These are phyloP conservation scores for Phytopythium vexans DNA, from an alignment of 352 stramenopile species.

Conservation along the genomic window DNA sequence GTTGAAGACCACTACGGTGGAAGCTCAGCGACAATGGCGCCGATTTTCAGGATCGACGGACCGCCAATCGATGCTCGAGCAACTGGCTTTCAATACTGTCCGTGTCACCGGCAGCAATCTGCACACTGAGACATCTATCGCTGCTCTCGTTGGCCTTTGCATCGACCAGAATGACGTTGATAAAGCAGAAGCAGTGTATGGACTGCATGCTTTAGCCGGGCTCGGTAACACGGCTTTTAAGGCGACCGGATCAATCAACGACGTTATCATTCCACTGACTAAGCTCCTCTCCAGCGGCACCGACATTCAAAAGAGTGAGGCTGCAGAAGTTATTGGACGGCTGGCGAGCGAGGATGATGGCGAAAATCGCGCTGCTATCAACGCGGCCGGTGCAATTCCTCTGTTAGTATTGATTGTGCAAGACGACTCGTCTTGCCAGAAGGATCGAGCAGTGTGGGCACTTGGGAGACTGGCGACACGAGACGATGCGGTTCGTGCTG, in stretches of 20 bases:
- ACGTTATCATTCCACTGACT: background rate
- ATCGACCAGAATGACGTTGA: background rate
- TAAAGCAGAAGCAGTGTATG: background rate
- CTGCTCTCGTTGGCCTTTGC: background rate
- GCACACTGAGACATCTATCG: background rate
- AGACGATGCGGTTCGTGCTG: background rate
- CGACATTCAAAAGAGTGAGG: background rate
- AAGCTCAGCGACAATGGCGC: background rate
- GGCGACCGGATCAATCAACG: background rate
- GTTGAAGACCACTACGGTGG: background rate
- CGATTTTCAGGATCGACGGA: background rate
- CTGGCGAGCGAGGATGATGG: background rate
- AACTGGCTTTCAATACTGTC: background rate
- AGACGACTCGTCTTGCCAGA: background rate
- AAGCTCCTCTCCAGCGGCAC: background rate
- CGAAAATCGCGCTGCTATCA: background rate
- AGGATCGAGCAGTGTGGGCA: background rate
- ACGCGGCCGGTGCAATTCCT: background rate
- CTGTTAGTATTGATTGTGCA: background rate
- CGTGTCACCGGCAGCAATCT: background rate
- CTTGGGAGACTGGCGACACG: background rate
- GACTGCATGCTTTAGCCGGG: background rate
- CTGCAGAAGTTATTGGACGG: background rate
- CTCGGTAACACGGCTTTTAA: background rate
- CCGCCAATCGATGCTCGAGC: conserved; percentile 1